These are phyloP conservation scores for Cotoneaster glaucophyllus DNA, from an alignment of 306 rosid species.

Conservation along the genomic window DNA sequence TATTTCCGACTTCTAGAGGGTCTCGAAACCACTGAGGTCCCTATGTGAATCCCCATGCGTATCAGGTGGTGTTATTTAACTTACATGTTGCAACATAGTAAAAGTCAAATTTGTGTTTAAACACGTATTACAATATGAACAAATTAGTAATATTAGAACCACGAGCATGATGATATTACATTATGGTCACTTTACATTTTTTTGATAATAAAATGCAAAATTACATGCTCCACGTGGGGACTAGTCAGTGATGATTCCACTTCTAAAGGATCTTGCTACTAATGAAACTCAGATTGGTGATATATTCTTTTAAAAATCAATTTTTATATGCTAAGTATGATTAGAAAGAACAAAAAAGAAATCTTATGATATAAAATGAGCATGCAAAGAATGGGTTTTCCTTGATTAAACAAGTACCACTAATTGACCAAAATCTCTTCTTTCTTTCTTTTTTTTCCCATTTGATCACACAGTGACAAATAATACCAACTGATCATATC, in stretches of 20 bases:
- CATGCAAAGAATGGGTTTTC: not conserved
- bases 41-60: too few species aligned
- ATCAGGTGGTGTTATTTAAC: too few species aligned
- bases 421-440: conserved; percentile 3
- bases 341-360: not conserved
- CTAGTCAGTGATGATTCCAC: not conserved
- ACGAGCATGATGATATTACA: not conserved
- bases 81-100: not conserved
- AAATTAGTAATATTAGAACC: not conserved
- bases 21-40: too few species aligned
- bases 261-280: not conserved
- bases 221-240: not conserved
- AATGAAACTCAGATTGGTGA: not conserved
- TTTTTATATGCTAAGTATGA: not conserved
- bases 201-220: not conserved
- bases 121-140: not conserved
- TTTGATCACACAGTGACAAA: not conserved
- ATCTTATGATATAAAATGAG: not conserved
- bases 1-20: too few species aligned
- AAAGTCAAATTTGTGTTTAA: too few species aligned
- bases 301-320: not conserved
- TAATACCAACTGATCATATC: conserved; percentile 12
- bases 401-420: not conserved
- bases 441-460: not conserved
- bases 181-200: not conserved